These are phyloP conservation scores for Russula compacta DNA, from an alignment of 768 basidiomycete species.

Conservation along the genomic window DNA sequence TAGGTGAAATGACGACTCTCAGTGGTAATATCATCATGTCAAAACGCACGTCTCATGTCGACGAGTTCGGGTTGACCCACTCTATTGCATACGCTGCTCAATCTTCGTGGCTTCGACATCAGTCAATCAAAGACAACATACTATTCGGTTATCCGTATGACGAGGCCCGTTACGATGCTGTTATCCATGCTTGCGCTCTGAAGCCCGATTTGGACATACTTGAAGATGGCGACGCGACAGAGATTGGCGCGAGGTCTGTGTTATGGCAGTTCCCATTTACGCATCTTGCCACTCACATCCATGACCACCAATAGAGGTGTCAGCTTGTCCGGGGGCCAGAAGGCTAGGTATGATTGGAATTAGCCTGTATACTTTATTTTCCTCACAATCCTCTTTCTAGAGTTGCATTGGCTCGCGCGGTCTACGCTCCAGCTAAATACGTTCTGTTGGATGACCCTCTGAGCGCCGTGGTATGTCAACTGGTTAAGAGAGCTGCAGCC, in stretches of 20 bases:
- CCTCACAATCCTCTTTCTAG: constrained; percentile 28
- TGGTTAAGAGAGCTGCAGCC: constrained; percentile 6
- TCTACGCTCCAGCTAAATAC: constrained; percentile 47
- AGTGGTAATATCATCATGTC: constrained; percentile 52
- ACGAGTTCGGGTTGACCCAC: constrained; percentile 52
- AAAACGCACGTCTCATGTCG: constrained; percentile 51
- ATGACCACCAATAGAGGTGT: constrained; percentile 41
- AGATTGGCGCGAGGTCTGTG: constrained; percentile 62
- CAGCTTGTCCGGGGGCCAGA: constrained; percentile 74
- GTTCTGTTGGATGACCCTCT: constrained; percentile 76
- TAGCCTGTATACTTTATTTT: not conserved
- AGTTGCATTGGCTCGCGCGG: constrained; percentile 75
- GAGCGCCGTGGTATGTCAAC: constrained; percentile 60
- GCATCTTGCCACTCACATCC: not conserved
- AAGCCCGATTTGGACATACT: constrained; percentile 71
- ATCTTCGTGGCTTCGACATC: constrained; percentile 37
- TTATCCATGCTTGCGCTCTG: constrained; percentile 81
- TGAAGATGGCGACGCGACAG: constrained; percentile 79
- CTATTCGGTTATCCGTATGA: constrained; percentile 49
- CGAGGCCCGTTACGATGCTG: constrained; percentile 62
- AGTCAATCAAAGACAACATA: constrained; percentile 52
- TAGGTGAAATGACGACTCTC: constrained; percentile 61
- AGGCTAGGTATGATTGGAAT: constrained; percentile 45
- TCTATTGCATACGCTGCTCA: constrained; percentile 41
- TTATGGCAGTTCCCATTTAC: not conserved